These are phyloP conservation scores for Corynespora cassiicola DNA, from an alignment of 2,329 filamentous ascomycete species.

Conservation along the genomic window DNA sequence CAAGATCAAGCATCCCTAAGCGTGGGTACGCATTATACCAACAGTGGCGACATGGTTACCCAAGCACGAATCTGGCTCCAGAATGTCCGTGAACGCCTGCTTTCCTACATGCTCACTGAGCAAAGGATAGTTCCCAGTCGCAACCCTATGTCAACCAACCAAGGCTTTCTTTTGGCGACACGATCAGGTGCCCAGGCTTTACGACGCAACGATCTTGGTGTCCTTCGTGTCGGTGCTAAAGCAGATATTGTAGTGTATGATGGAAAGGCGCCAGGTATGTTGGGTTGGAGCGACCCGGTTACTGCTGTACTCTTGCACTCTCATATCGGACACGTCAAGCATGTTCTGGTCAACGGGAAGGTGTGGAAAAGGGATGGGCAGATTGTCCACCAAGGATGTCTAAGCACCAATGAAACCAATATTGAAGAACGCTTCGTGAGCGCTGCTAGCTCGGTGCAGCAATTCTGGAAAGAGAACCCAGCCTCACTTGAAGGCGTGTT, in stretches of 20 bases:
- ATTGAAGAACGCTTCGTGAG: slow-evolving; percentile 7
- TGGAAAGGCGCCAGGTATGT: slow-evolving; percentile 1
- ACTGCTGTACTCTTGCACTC: slow-evolving; percentile 1
- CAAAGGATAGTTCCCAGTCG: not conserved
- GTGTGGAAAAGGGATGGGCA: slow-evolving; percentile 3
- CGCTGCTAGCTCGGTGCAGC: too few relatives aligned
- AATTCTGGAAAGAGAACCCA: too few relatives aligned
- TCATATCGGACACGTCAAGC: not conserved
- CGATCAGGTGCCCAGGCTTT: slow-evolving; percentile 1
- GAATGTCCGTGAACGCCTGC: too few relatives aligned
- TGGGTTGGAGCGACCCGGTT: slow-evolving; percentile 1
- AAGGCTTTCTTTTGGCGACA: slow-evolving; percentile 1
- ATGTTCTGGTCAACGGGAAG: slow-evolving; percentile 3
- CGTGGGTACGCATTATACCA: too few relatives aligned
- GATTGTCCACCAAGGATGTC: too few relatives aligned
- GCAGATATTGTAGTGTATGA: slow-evolving; percentile 6
- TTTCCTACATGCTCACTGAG: too few relatives aligned
- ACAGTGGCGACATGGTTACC: too few relatives aligned
- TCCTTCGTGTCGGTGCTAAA: slow-evolving; percentile 2
- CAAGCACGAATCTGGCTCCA: too few relatives aligned
- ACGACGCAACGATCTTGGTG: slow-evolving; percentile 1
- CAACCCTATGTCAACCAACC: slow-evolving; percentile 1
- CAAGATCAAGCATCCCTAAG: too few relatives aligned
- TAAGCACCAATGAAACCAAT: slow-evolving; percentile 10
- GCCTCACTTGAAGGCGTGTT: too few relatives aligned